Evolutionary conservation across 1,284 basidiomycete genomes (phyloP), one percentile per base, ranked within the genome.

Genomic region (Rhodotorula sp.): DNA sequence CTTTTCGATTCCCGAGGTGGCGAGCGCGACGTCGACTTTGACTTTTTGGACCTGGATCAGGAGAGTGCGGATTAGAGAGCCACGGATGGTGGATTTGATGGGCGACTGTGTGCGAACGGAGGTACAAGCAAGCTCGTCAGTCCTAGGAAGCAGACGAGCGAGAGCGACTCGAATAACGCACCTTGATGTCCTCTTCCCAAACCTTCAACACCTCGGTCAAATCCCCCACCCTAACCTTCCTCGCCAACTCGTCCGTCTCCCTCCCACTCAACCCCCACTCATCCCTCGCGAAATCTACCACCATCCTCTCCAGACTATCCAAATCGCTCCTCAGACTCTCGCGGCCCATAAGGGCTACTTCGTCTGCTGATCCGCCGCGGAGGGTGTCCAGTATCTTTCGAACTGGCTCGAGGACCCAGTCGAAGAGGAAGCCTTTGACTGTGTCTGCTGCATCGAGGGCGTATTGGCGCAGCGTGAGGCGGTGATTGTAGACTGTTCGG

Each of bases 21-120:
- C 86, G 82, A 95, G 86, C 76, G 93, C 90, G 63, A 98, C 87
- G 80, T 99, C 95, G 67, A 92, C 93, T 84, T 98, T 98, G 67
- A 94, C 91, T 81, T 98, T 99, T 78, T 99, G 95, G 2, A 97
- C 86, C 79, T 98, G 95, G 64, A 99, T 90, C 68, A 99, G 88
- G 46, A 94, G 81, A 0, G 91, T 89, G 51, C 95, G 86, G 34
- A 98, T 82, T 20, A 99, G 84, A 20, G 89, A 89, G 8, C 95
- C 95, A 5, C 85, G 83, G 10, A 98, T 70, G 7, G 88, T 91
- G 40, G 91, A 92, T 75, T 86, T 88, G 66, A 98, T 78, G 0
- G 95, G 96, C 30, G 83, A 85, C 81, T 84, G 70, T 9, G 34
- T 2, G 30, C 22, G 47, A 11, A n/a, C 2, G 24, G 34, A 24